Evolutionary conservation across 495 filamentous ascomycete genomes (phyloP), one percentile per base, ranked within the genome.

Genomic region (Lophiotrema nucula): DNA sequence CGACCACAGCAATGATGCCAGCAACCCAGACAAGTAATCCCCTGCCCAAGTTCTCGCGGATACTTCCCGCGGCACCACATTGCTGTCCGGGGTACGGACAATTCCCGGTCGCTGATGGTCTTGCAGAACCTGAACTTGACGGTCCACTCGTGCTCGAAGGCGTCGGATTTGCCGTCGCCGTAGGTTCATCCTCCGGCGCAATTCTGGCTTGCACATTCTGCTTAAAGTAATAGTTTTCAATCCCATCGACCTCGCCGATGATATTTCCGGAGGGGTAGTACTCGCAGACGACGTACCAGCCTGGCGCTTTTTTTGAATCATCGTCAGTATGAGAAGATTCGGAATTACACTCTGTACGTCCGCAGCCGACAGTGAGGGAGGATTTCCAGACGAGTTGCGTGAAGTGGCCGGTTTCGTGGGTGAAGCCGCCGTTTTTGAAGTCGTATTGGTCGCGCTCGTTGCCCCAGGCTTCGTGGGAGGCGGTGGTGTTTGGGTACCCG

Each of bases 211-310:
- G 62, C 3, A 88, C 85, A 67, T 85, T 75, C 8, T 72, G 60
- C 24, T 38, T 63, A 64, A 84, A 83, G n/a, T n/a, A n/a, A n/a
- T n/a, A n/a, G n/a, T n/a, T n/a, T n/a, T n/a, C n/a, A n/a, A n/a
- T n/a, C n/a, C n/a, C n/a, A n/a, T n/a, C n/a, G n/a, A n/a, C n/a
- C 46, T 77, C 57, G 0, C 87, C 88, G 1, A 79, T 67, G 0
- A 92, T 77, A 70, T 95, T 95, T 18, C 90, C 90, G 1, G 75
- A 66, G 2, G 87, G 88, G 61, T 69, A 81, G 71, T 93, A 95
- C 74, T 92, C 87, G 71, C 90, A 95, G 15, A 88, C 88, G 22
- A 93, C 74, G 67, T 81, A 88, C 85, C 84, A 91, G 5, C 87
- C 84, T 23, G 77, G 73, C 10, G 77, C 77, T 15, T 23, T 48